A percentile compares a stretch with the other conserved stretches of the same genome.
Conservation (phyloP, 1,284 basidiomycete species). For the Phylloporus gajari region DNA sequence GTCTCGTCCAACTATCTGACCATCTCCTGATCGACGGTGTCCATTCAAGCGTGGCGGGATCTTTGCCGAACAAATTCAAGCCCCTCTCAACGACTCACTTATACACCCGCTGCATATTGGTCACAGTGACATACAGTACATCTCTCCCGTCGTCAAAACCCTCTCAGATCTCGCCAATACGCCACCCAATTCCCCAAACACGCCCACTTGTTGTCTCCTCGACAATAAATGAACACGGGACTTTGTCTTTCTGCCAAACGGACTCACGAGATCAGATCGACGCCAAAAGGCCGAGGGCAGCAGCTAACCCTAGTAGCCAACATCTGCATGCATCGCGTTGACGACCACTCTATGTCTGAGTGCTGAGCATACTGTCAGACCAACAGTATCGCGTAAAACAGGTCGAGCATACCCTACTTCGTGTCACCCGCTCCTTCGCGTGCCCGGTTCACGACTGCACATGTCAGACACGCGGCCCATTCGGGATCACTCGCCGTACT, state of each 20-base stretch:
- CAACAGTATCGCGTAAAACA: conserved; percentile 56
- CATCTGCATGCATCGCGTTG: neutral
- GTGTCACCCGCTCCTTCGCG: conserved; percentile 41
- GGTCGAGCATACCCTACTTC: conserved; percentile 50
- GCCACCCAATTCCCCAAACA: conserved; percentile 24
- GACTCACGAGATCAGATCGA: conserved; percentile 30
- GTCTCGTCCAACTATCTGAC: too few species aligned
- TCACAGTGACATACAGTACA: conserved; percentile 30
- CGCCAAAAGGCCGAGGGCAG: conserved; percentile 17
- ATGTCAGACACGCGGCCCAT: conserved; percentile 58
- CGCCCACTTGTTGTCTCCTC: conserved; percentile 18
- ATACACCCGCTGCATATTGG: conserved; percentile 15
- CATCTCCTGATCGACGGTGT: neutral
- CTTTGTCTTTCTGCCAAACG: conserved; percentile 10
- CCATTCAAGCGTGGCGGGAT: neutral
- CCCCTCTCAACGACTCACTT: too few species aligned
- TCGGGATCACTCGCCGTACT: conserved; percentile 44
- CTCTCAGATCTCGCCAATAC: conserved; percentile 23
- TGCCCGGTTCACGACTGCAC: conserved; percentile 55
- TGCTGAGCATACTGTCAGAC: conserved; percentile 29
- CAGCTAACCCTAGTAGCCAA: conserved; percentile 18
- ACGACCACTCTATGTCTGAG: neutral
- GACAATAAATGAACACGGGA: conserved; percentile 10
- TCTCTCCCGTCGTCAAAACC: conserved; percentile 9
- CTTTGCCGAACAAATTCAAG: conserved; percentile 11